Conservation (phyloP, 306 rosid species). For the Coriaria nepalensis region DNA sequence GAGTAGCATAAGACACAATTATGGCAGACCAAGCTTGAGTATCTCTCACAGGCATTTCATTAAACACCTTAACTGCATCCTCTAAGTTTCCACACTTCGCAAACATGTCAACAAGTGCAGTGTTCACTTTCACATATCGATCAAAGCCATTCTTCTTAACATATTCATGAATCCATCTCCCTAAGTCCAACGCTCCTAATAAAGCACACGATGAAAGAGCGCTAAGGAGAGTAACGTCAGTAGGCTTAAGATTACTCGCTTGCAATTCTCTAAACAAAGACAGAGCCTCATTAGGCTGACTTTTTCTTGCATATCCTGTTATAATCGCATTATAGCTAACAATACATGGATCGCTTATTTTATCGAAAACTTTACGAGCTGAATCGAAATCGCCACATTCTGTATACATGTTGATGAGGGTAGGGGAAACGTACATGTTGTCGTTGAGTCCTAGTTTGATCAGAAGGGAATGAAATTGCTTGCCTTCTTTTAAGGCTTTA, state of each 20-base stretch:
- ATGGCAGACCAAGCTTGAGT: conserved; percentile 79
- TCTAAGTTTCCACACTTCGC: conserved; percentile 66
- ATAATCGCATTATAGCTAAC: conserved; percentile 61
- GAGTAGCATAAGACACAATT: conserved; percentile 62
- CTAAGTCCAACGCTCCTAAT: conserved; percentile 60
- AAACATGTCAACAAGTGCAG: conserved; percentile 77
- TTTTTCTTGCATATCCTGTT: conserved; percentile 42
- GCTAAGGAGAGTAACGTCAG: conserved; percentile 70
- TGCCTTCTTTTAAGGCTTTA: conserved; percentile 56
- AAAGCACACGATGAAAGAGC: conserved; percentile 55
- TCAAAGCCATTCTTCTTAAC: conserved; percentile 59
- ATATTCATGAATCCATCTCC: conserved; percentile 79
- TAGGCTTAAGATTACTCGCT: conserved; percentile 41
- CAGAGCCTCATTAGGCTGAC: conserved; percentile 64
- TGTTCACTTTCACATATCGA: conserved; percentile 60
- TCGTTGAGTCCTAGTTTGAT: conserved; percentile 37
- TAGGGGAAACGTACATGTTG: conserved; percentile 45
- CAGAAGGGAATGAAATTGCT: conserved; percentile 54
- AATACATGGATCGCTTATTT: conserved; percentile 47
- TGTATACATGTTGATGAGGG: conserved; percentile 59
- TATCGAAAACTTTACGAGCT: conserved; percentile 57
- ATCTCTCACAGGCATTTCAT: conserved; percentile 47
- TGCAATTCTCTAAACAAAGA: conserved; percentile 72
- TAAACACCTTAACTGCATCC: conserved; percentile 54
- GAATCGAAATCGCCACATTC: conserved; percentile 37